phyloP scores from a whole-genome alignment of 2,329 filamentous ascomycete genomes.

The Paecilomyces fulvus region DNA sequence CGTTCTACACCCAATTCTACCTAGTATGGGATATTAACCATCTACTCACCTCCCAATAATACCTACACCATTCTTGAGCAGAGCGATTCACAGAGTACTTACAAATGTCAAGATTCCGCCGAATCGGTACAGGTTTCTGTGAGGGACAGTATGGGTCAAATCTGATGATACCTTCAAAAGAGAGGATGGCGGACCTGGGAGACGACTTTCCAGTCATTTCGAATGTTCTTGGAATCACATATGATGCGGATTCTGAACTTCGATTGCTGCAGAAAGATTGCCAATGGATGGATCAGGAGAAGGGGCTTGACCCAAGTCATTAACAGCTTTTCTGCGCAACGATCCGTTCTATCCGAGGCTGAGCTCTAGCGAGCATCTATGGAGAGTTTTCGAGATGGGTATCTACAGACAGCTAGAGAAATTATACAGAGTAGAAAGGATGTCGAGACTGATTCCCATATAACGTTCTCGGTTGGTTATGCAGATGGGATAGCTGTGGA shows the following conservation, averaged over 20 bases:
- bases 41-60: neutral
- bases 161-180: constrained; percentile 20
- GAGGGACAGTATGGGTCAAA: constrained; percentile 23
- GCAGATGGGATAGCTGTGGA: too few species aligned
- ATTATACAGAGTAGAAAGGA: neutral
- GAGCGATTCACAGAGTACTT: neutral
- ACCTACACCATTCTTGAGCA: too few species aligned
- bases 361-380: constrained; percentile 9
- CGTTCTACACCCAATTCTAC: too few species aligned
- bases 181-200: constrained; percentile 22
- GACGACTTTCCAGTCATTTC: constrained; percentile 1
- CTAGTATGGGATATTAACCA: neutral
- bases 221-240: constrained; percentile 23
- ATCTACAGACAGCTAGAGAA: constrained; percentile 11
- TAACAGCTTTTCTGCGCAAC: constrained; percentile 39
- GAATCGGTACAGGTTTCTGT: constrained; percentile 24
- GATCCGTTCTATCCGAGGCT: constrained; percentile 46
- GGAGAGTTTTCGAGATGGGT: constrained; percentile 17
- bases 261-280: constrained; percentile 31
- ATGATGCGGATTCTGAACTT: constrained; percentile 43
- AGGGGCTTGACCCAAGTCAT: constrained; percentile 36
- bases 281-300: constrained; percentile 24
- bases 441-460: neutral
- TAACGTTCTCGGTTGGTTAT: too few species aligned
- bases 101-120: constrained; percentile 7